Conservation (phyloP, 2,329 filamentous ascomycete species). For the Gnomoniopsis smithogilvyi region DNA sequence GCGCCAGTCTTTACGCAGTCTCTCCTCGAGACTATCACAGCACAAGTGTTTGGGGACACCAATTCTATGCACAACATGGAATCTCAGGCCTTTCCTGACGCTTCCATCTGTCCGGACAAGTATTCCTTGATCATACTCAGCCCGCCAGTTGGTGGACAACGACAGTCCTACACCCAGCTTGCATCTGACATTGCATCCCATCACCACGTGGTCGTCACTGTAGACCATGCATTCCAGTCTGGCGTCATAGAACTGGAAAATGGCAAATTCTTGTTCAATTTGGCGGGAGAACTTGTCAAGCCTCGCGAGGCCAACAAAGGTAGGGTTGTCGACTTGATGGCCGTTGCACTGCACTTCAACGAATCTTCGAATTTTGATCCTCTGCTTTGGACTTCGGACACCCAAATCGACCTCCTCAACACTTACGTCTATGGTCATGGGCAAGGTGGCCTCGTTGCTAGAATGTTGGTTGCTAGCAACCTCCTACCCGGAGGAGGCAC, state of each 20-base stretch:
- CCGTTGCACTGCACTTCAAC: not conserved
- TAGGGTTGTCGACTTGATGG: not conserved
- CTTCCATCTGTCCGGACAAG: slow-evolving; percentile 4
- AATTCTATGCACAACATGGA: slow-evolving; percentile 10
- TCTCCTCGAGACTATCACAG: slow-evolving; percentile 3
- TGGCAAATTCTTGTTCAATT: not conserved
- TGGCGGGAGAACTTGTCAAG: not conserved
- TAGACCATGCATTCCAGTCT: slow-evolving; percentile 11
- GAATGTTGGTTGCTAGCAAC: not conserved
- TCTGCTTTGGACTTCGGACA: not conserved
- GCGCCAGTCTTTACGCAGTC: slow-evolving; percentile 4
- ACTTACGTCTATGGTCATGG: slow-evolving; percentile 12
- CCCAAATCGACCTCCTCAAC: not conserved
- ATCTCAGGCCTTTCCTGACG: not conserved
- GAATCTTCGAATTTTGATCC: not conserved
- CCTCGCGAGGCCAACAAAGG: not conserved
- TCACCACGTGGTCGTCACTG: slow-evolving; percentile 6
- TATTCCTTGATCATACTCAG: slow-evolving; percentile 7
- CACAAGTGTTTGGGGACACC: not conserved
- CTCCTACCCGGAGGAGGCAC: not conserved
- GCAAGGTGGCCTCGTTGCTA: slow-evolving; percentile 3
- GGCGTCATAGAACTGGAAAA: slow-evolving; percentile 1
- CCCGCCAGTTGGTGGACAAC: slow-evolving; percentile 10
- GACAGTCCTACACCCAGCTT: slow-evolving; percentile 14
- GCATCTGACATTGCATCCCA: slow-evolving; percentile 12